Base-by-base conservation (phyloP, 768 basidiomycete genomes). In the Xerocomellus intermedius region DNA sequence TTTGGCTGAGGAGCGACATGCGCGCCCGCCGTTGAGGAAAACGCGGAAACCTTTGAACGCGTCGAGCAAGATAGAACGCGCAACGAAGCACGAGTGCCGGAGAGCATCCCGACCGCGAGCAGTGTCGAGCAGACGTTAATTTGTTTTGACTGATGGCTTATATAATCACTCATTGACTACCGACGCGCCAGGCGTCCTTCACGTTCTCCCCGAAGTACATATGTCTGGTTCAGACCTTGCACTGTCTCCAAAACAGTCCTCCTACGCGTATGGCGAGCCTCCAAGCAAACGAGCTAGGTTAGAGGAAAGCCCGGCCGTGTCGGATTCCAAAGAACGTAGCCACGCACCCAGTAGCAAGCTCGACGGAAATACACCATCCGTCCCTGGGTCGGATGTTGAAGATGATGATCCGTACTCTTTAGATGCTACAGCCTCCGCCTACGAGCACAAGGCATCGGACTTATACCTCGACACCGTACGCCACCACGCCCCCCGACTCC, bases 401-500 rank as follows among this genome's bases (percentile, higher is more conserved):
- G 62, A 64, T 39, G 55, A 60, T 48, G 61, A 70, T 57, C 59
- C 61, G 28, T 69, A 72, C 44, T 64, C 67, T 37, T 53, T 63
- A 50, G 68, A 69, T 32, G 54, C 50, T 24, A 62, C 61, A 61
- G 54, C 60, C 51, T 56, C 64, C 38, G 52, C 61, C 43, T 30
- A 64, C 28, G 70, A 68, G 53, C 68, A 59, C 57, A 71, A 67
- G 66, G 80, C 91, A 36, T 89, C 91, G 50, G 94, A 98, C 73
- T 78, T 97, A 64, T 97, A 97, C 71, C 84, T 98, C 50, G 94
- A 98, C 76, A 97, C 94, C 55, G 94, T 89, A 73, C 69, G 87
- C 74, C 55, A 54, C 38, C 57, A 62, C 42, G 57, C 50, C 52
- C 50, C 46, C 52, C 42, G 43, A 28, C 59, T 52, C 43, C 42